These are phyloP conservation scores for Termitomyces sp. DNA, from an alignment of 768 basidiomycete genomes.

Conservation along the genomic window DNA sequence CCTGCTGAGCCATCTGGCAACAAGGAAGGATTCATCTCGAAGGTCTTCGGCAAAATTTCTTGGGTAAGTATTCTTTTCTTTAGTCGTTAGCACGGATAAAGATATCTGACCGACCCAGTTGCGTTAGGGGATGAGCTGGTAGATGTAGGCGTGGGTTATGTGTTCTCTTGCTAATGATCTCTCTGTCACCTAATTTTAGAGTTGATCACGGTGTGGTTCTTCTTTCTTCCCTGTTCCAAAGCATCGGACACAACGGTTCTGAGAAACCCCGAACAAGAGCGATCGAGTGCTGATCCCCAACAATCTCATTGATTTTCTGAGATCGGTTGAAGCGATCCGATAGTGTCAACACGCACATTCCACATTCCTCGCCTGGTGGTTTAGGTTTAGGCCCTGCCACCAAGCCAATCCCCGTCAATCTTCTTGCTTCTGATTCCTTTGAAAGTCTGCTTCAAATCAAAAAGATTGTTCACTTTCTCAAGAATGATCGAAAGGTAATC, in stretches of 20 bases:
- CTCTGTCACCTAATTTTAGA: neutral
- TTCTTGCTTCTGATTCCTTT: neutral
- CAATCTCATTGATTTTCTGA: neutral
- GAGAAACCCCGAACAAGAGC: neutral
- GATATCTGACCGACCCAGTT: neutral
- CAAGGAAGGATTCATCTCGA: slow-evolving; percentile 14
- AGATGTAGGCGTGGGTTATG: neutral
- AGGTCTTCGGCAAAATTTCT: slow-evolving; percentile 9
- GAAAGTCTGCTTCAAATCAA: neutral
- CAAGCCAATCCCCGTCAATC: neutral
- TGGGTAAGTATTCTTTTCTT: neutral
- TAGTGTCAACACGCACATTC: neutral
- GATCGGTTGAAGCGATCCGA: neutral
- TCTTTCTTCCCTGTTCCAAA: neutral
- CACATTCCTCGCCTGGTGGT: neutral
- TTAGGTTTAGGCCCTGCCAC: neutral
- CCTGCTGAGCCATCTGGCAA: slow-evolving; percentile 2
- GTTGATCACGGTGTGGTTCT: neutral
- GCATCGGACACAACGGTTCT: neutral
- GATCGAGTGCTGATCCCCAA: neutral
- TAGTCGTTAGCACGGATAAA: neutral
- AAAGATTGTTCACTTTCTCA: neutral
- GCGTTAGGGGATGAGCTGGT: neutral
- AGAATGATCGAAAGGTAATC: neutral
- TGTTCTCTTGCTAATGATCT: neutral